These are phyloP conservation scores for Microbotryum intermedium DNA, from an alignment of 1,284 basidiomycete species.

Conservation along the genomic window DNA sequence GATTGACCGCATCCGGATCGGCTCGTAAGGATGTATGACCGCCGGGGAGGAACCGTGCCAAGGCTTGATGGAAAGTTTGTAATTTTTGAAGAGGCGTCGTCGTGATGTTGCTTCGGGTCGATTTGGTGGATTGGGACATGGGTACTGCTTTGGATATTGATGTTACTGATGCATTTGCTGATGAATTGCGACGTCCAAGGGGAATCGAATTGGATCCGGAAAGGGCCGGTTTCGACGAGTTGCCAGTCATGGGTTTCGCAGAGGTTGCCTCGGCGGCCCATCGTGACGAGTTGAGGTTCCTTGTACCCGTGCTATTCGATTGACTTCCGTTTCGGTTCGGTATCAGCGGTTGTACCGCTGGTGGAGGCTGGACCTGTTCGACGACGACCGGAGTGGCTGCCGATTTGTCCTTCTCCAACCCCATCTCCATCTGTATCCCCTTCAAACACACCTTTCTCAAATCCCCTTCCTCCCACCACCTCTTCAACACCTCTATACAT, in stretches of 20 bases:
- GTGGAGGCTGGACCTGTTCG: background rate
- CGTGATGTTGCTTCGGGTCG: background rate
- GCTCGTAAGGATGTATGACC: slow-evolving; percentile 1
- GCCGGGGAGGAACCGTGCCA: slow-evolving; percentile 2
- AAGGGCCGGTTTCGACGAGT: too few species aligned
- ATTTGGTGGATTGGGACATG: background rate
- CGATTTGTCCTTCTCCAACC: too few species aligned
- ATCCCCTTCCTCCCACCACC: slow-evolving; percentile 21
- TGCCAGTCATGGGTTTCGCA: too few species aligned
- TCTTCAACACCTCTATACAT: background rate
- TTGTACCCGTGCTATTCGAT: background rate
- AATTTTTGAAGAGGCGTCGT: background rate
- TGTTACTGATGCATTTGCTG: background rate
- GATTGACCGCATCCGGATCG: background rate
- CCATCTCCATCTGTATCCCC: slow-evolving; percentile 7
- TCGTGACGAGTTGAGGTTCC: background rate
- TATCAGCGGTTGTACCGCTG: background rate
- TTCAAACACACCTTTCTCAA: slow-evolving; percentile 3
- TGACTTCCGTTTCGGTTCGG: background rate
- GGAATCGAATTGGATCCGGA: background rate
- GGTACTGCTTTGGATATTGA: background rate
- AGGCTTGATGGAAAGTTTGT: background rate
- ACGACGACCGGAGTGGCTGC: background rate
- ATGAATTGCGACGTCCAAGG: background rate
- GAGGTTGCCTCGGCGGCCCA: slow-evolving; percentile 1